phyloP scores from a whole-genome alignment of 768 basidiomycete genomes.

The Chlorophyllum brunneum region DNA sequence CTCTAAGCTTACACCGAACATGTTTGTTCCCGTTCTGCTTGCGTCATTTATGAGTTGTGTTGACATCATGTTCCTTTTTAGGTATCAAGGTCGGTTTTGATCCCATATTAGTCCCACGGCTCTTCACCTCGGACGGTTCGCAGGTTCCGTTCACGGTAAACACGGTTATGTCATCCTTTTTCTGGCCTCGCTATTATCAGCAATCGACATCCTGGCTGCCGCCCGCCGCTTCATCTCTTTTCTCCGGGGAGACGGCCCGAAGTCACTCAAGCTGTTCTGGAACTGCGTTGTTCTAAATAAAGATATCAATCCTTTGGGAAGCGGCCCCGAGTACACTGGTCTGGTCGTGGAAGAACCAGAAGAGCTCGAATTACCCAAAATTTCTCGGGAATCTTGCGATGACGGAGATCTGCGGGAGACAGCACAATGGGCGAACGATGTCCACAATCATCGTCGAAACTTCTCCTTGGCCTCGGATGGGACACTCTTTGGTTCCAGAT shows the following conservation, averaged over 20 bases:
- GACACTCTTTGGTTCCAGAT: constrained; percentile 47
- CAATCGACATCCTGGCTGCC: constrained; percentile 49
- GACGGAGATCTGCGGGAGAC: constrained; percentile 34
- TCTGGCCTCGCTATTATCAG: constrained; percentile 33
- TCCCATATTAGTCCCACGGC: neutral
- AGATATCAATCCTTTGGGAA: constrained; percentile 22
- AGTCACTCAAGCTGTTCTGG: constrained; percentile 52
- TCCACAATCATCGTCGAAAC: constrained; percentile 37
- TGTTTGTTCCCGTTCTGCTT: constrained; percentile 37
- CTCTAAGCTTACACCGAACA: constrained; percentile 74
- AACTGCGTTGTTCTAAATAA: constrained; percentile 49
- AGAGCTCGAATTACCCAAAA: constrained; percentile 46
- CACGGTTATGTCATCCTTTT: constrained; percentile 54
- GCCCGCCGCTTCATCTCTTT: constrained; percentile 51
- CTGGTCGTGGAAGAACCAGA: constrained; percentile 53
- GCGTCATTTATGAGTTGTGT: constrained; percentile 13
- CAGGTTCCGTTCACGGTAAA: constrained; percentile 51
- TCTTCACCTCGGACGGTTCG: neutral
- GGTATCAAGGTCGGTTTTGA: constrained; percentile 57
- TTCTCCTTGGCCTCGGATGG: constrained; percentile 49
- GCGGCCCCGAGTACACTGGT: constrained; percentile 53
- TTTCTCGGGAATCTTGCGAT: constrained; percentile 29
- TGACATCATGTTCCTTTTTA: constrained; percentile 26
- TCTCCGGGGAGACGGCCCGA: constrained; percentile 34
- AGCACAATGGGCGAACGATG: constrained; percentile 52